Base-by-base conservation (phyloP, 345 rosid species). In the Lepidium sativum region DNA sequence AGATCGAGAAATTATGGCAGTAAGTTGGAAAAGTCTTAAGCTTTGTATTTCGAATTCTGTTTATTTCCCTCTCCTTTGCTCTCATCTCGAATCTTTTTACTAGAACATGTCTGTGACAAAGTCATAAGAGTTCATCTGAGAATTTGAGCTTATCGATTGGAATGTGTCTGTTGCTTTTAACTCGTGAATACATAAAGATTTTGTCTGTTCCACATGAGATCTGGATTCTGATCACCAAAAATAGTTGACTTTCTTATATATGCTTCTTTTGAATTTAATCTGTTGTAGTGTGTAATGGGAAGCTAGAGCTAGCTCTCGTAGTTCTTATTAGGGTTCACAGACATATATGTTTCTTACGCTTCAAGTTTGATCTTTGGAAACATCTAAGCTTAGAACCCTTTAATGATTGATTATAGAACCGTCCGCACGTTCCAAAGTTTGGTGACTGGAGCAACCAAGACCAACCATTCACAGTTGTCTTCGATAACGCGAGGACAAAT, bases 391-490 rank as follows among this genome's bases (percentile, higher is more conserved):
- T 1, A 14, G 13, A 53, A 27, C 23, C 8, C 23, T 14, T 39
- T 51, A 31, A 18, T 31, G 27, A 37, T 20, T 65, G 18, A 45
- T 42, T 35, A 20, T 74, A 74, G 78, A 67, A 74, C 27, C 74
- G 74, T 39, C 59, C 69, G 15, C 78, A 74, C 17, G 78, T 74
- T 38, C 78, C 78, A 33, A 74, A 67, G 41, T 74, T 74, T 14
- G 78, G 78, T 4, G 74, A 74, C n/a, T 74, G 78, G 78, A 62
- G 27, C 51, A 68, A 68, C 48, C 69, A 68, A 63, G 41, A 69
- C 13, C 73, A 63, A 61, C 78, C 78, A 17, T 74, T 67, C 70
- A 74, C 78, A 25, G 65, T 33, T 16, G 73, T 68, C 51, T 74
- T 74, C 35, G 65, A 74, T 47, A 74, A 74, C 60, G 78, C 78